Percentiles rank a stretch among this genome's conserved stretches.
Evolutionary conservation across 2,329 filamentous ascomycete species (phyloP).

Genomic region (Colletotrichum brevisporum): DNA sequence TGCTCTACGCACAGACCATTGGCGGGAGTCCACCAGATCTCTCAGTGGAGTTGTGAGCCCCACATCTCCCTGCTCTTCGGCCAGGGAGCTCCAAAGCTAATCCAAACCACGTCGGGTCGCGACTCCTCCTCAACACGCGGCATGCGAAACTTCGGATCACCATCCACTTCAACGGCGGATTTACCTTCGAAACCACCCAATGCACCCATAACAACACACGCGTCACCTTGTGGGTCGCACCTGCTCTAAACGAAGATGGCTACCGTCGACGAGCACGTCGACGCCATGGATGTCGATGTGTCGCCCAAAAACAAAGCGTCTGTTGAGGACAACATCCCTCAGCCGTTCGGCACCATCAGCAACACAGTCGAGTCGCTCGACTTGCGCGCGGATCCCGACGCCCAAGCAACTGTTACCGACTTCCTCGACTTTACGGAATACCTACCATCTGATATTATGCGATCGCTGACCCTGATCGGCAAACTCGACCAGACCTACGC

Average conservation of each 20-base stretch:
- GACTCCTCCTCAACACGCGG: constrained; percentile 33
- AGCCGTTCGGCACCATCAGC: constrained; percentile 50
- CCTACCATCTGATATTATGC: constrained; percentile 75
- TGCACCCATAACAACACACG: constrained; percentile 11
- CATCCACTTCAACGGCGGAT: constrained; percentile 9
- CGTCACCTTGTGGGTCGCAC: not conserved
- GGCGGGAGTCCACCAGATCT: not conserved
- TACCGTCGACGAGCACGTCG: constrained; percentile 40
- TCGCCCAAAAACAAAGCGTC: constrained; percentile 53
- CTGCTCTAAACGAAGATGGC: constrained; percentile 41
- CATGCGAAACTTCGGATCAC: constrained; percentile 25
- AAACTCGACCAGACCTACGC: constrained; percentile 73
- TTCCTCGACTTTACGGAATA: constrained; percentile 80
- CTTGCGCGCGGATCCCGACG: constrained; percentile 74
- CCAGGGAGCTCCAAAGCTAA: constrained; percentile 38
- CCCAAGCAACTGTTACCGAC: constrained; percentile 78
- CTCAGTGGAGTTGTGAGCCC: constrained; percentile 33
- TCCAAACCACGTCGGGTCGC: constrained; percentile 27
- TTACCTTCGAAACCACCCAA: not conserved
- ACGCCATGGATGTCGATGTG: constrained; percentile 49
- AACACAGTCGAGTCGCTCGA: constrained; percentile 61
- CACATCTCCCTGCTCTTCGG: constrained; percentile 18
- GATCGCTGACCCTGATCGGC: constrained; percentile 75
- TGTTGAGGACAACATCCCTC: constrained; percentile 47
- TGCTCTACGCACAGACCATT: not conserved